Conservation (phyloP, 1,284 basidiomycete species). For the Ganoderma boninense region DNA sequence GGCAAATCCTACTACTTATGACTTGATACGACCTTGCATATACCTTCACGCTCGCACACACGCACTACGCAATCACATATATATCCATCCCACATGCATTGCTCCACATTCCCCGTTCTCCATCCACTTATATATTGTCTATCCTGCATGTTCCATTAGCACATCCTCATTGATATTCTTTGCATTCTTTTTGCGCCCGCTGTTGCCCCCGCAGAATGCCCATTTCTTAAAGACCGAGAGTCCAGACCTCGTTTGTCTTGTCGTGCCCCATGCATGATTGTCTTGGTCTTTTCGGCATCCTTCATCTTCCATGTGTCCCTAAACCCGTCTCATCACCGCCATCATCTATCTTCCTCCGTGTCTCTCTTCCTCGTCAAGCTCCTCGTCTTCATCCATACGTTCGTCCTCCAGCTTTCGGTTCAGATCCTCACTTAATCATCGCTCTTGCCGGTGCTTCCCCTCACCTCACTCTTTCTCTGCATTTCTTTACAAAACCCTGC, state of each 20-base stretch:
- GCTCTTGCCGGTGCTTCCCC: background rate
- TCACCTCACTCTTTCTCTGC: background rate
- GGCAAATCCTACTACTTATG: background rate
- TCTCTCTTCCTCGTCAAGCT: background rate
- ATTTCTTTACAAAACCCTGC: background rate
- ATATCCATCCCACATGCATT: conserved; percentile 1
- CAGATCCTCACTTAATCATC: background rate
- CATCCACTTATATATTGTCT: background rate
- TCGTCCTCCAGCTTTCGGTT: background rate
- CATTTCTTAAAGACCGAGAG: background rate
- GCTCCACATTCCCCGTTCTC: background rate
- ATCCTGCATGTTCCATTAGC: background rate
- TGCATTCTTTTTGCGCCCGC: background rate
- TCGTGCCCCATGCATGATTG: background rate
- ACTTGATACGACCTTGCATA: conserved; percentile 2
- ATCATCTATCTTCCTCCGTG: background rate
- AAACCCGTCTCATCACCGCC: background rate
- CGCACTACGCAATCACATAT: background rate
- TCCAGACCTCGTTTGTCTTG: background rate
- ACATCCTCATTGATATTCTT: background rate
- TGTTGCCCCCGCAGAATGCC: background rate
- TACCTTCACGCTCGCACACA: background rate
- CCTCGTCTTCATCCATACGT: background rate
- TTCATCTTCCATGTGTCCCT: background rate
- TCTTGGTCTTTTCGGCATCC: background rate